A percentile compares a stretch with the other conserved stretches of the same genome.
Conservation (phyloP, 2,329 filamentous ascomycete genomes). For the Trichoderma polysporum region DNA sequence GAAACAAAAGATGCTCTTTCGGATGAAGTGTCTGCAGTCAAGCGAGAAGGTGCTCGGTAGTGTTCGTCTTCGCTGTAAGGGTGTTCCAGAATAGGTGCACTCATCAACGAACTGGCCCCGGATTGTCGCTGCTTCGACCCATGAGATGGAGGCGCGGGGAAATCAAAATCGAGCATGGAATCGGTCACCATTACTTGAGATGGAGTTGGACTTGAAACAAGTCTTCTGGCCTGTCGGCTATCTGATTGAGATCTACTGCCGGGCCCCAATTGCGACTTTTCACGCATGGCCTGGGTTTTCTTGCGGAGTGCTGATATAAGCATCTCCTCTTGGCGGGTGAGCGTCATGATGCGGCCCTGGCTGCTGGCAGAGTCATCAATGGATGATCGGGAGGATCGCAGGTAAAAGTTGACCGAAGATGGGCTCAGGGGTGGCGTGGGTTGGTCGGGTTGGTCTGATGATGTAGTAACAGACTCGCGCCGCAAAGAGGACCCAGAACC, state of each 20-base stretch:
- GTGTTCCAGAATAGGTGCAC: neutral
- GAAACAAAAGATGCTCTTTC: constrained; percentile 11
- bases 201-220: constrained; percentile 30
- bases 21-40: constrained; percentile 9
- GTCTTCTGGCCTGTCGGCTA: constrained; percentile 23
- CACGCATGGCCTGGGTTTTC: constrained; percentile 56
- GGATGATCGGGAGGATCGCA: constrained; percentile 41
- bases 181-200: constrained; percentile 35
- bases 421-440: constrained; percentile 54
- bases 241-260: neutral
- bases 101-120: constrained; percentile 27
- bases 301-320: constrained; percentile 56
- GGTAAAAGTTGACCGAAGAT: constrained; percentile 50
- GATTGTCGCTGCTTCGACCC: constrained; percentile 16
- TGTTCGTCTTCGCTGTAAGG: constrained; percentile 1
- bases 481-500: neutral
- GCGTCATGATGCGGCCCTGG: constrained; percentile 52
- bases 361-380: constrained; percentile 33
- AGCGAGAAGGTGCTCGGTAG: neutral
- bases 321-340: constrained; percentile 59
- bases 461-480: constrained; percentile 28
- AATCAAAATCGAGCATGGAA: constrained; percentile 35
- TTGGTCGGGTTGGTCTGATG: constrained; percentile 35
- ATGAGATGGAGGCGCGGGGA: constrained; percentile 35
- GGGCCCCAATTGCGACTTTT: constrained; percentile 34